These are phyloP conservation scores for Malassezia cuniculi DNA, from an alignment of 1,284 basidiomycete genomes.

Conservation along the genomic window DNA sequence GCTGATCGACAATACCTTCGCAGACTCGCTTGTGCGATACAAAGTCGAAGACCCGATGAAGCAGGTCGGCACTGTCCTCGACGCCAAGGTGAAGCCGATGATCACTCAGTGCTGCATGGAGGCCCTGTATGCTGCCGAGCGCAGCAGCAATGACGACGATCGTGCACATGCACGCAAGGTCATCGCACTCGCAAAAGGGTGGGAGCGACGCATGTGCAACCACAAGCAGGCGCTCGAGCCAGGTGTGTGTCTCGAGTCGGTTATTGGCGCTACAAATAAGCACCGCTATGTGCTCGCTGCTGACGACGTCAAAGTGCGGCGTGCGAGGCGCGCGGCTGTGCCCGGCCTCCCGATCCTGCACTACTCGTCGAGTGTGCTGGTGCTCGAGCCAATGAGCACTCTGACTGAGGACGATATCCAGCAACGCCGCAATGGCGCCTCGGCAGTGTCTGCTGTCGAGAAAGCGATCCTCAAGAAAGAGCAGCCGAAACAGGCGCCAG, in stretches of 20 bases:
- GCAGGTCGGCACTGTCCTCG: slow-evolving; percentile 25
- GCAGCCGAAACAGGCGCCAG: slow-evolving; percentile 1
- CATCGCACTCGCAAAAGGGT: slow-evolving; percentile 76
- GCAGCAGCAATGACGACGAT: slow-evolving; percentile 12
- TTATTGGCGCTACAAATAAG: slow-evolving; percentile 56
- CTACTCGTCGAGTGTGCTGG: slow-evolving; percentile 38
- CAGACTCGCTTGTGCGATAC: slow-evolving; percentile 24
- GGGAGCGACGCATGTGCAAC: slow-evolving; percentile 86
- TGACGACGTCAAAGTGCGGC: slow-evolving; percentile 19
- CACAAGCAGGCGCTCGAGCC: slow-evolving; percentile 68
- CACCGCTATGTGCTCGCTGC: slow-evolving; percentile 38
- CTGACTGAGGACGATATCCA: slow-evolving; percentile 25
- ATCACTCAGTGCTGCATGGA: slow-evolving; percentile 44
- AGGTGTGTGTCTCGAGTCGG: slow-evolving; percentile 66
- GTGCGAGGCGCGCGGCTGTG: slow-evolving; percentile 17
- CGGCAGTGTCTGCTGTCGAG: slow-evolving; percentile 18
- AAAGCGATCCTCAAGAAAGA: slow-evolving; percentile 13
- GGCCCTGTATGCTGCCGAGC: slow-evolving; percentile 29
- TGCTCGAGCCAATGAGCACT: slow-evolving; percentile 40
- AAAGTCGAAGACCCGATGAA: slow-evolving; percentile 22
- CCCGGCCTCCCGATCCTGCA: slow-evolving; percentile 35
- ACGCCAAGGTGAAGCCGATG: slow-evolving; percentile 35
- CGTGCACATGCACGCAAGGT: neutral
- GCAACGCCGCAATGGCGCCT: slow-evolving; percentile 21
- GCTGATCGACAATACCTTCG: slow-evolving; percentile 35